A percentile compares a stretch with the other conserved stretches of the same genome.
phyloP scores from a whole-genome alignment of 176 grass and related monocot genomes.

The Carex cristatella region DNA sequence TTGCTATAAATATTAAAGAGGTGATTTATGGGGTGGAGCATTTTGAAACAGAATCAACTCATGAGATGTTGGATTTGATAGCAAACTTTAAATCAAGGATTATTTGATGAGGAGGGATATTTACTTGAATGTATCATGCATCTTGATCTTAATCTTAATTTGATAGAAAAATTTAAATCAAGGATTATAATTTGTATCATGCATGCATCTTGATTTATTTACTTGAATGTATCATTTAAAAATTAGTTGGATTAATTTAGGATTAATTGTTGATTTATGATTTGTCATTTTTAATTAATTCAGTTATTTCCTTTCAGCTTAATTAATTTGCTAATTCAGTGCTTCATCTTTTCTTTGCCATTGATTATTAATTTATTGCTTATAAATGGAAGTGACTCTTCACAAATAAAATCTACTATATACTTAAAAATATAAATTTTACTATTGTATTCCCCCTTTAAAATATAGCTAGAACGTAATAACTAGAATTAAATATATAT shows the following conservation, averaged over 20 bases:
- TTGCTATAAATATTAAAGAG: constrained; percentile 43
- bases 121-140: no score
- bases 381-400: not conserved
- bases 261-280: not conserved
- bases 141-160: not conserved
- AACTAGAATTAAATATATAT: not conserved
- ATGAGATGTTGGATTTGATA: constrained; percentile 16
- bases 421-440: not conserved
- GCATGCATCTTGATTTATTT: not conserved
- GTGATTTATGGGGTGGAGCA: constrained; percentile 43
- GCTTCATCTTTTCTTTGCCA: not conserved
- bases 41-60: constrained; percentile 28
- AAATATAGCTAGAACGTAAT: not conserved
- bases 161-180: not conserved
- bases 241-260: not conserved
- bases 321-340: not conserved
- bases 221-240: not conserved
- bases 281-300: not conserved
- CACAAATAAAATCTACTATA: not conserved
- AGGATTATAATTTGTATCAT: not conserved
- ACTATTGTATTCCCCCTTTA: not conserved
- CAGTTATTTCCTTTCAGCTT: not conserved
- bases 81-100: not conserved
- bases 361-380: not conserved
- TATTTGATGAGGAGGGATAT: no score